Evolutionary conservation across 148 eudicot species (phyloP).

Genomic region (Fallopia convolvulus): DNA sequence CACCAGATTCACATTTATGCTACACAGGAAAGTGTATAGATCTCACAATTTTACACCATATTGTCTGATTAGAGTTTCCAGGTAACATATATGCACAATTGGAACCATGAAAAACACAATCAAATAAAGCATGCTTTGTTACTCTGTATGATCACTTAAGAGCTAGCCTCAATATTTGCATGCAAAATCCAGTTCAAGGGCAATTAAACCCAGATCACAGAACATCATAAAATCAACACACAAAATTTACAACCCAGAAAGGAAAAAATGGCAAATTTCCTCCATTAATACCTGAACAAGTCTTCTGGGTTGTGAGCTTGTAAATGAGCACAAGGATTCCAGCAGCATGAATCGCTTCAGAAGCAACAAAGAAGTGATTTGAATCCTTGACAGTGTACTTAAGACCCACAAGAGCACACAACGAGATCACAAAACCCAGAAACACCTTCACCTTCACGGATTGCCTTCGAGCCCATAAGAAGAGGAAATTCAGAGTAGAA

Average conservation of each 20-base stretch:
- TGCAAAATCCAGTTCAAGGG: background rate
- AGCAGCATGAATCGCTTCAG: conserved; percentile 57
- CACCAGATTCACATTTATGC: too few relatives aligned
- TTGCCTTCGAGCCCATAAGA: conserved; percentile 45
- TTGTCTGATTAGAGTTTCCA: too few relatives aligned
- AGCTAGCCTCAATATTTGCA: background rate
- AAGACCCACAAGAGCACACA: conserved; percentile 39
- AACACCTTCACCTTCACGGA: conserved; percentile 43
- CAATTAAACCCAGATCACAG: background rate
- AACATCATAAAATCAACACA: background rate
- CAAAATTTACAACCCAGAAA: background rate
- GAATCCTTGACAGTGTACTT: conserved; percentile 30
- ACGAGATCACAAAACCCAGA: conserved; percentile 26
- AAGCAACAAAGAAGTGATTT: conserved; percentile 51
- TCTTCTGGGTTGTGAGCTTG: conserved; percentile 63
- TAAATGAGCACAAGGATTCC: conserved; percentile 66
- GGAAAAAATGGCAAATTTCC: background rate
- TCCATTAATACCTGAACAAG: conserved; percentile 58
- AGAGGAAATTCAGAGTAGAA: conserved; percentile 29
- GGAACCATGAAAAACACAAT: background rate
- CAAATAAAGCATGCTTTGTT: background rate
- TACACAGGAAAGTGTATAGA: too few relatives aligned
- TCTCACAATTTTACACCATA: too few relatives aligned
- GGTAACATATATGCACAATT: too few relatives aligned
- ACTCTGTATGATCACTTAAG: background rate